A percentile compares a stretch with the other conserved stretches of the same genome.
phyloP scores from a whole-genome alignment of 345 rosid genomes.

The Ricinus communis region DNA sequence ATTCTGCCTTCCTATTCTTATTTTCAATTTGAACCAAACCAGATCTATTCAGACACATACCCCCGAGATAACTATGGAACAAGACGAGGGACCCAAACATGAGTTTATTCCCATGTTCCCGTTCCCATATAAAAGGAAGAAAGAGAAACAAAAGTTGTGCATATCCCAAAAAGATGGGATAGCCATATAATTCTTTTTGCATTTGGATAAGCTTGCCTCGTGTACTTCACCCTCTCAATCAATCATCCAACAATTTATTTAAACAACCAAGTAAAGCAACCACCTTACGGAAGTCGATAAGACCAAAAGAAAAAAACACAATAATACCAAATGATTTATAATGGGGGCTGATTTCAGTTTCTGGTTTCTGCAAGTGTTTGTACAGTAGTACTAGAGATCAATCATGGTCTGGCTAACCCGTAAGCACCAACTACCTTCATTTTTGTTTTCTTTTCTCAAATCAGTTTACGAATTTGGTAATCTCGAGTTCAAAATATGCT shows the following conservation, averaged over 20 bases:
- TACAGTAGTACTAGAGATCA: too few relatives aligned
- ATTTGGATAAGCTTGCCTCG: constrained; percentile 4
- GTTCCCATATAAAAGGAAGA: too few relatives aligned
- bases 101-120: too few relatives aligned
- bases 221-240: background rate
- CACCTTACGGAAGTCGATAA: background rate
- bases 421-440: background rate
- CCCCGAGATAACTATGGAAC: too few relatives aligned
- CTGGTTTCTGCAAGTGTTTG: too few relatives aligned
- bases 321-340: background rate
- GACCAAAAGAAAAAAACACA: background rate
- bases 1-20: too few relatives aligned
- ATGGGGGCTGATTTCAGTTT: background rate
- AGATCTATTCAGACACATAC: too few relatives aligned
- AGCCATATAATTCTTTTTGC: background rate
- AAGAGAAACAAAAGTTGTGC: too few relatives aligned
- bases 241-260: too few relatives aligned
- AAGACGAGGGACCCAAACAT: too few relatives aligned
- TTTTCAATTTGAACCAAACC: too few relatives aligned
- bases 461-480: background rate
- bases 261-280: background rate
- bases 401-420: constrained; percentile 14
- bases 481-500: background rate
- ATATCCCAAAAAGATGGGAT: too few relatives aligned
- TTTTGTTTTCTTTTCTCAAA: background rate